Base-by-base conservation (phyloP, 2,329 filamentous ascomycete genomes). In the Colletotrichum filicis region DNA sequence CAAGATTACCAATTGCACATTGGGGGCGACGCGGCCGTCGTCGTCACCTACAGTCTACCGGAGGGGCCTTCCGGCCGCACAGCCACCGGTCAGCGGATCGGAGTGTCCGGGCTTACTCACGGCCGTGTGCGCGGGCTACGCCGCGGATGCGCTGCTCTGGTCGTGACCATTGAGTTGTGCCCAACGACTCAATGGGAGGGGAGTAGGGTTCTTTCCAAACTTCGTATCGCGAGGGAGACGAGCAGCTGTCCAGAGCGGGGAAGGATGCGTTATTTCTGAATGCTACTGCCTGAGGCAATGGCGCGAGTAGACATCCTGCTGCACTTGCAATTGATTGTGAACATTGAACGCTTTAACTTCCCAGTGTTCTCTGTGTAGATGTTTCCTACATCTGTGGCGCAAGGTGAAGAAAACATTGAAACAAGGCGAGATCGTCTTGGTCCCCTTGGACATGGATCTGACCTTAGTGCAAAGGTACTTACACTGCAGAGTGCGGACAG, bases 211-310 rank as follows among this genome's bases (percentile, higher is more conserved):
- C 12, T 37, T 80, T 83, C 69, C 14, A 37, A 2, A 60, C 42
- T 11, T 70, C 22, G 30, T 55, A 66, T 32, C 83, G 80, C 71
- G 71, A 70, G 1, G 74, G 78, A 6, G 76, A 80, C 68, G 58
- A 73, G 22, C 74, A 79, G 57, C 76, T 76, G 0, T 22, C 85
- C 1, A 35, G 76, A 24, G 56, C 42, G 7, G 86, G 85, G 2
- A 79, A 80, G 37, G 82, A 89, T 70, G 90, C 88, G 0, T 77
- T 90, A 5, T 89, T 90, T 75, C 83, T 90, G 9, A 91, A 91
- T 77, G 88, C 88, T 1, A 82, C 89, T 0, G 84, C 90, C 26
- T 76, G 86, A 75, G 81, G 74, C 3, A 24, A 87, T 87, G 81
- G 74, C 3, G 26, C 87, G 76, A 92, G 84, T 42, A 28, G 69